Percentiles rank a stretch among this genome's conserved stretches.
Evolutionary conservation across 192 early-diverging fungal species (phyloP).

Genomic region (Backusella westeae): DNA sequence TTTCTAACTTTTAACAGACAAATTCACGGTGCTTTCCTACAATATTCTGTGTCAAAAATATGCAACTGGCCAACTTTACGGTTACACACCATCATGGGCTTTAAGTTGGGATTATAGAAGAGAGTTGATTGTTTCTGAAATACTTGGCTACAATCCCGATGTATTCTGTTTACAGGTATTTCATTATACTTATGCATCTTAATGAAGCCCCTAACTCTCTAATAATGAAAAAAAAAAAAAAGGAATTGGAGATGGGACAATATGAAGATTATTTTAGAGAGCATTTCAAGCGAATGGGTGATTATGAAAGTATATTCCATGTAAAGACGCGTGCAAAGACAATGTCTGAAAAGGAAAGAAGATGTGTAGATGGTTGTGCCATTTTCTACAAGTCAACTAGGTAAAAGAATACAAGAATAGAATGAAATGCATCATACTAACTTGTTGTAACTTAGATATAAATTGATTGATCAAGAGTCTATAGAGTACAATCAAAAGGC

Average conservation of each 20-base stretch:
- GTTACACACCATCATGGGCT: conserved; percentile 95
- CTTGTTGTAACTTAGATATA: conserved; percentile 54
- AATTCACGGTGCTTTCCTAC: conserved; percentile 88
- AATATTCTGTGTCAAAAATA: conserved; percentile 91
- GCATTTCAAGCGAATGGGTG: conserved; percentile 63
- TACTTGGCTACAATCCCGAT: conserved; percentile 84
- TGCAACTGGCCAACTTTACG: conserved; percentile 83
- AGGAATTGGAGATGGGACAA: conserved; percentile 88
- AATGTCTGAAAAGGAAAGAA: conserved; percentile 87
- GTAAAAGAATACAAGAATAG: conserved; percentile 34
- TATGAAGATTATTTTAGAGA: conserved; percentile 88
- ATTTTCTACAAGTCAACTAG: conserved; percentile 88
- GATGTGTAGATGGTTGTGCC: conserved; percentile 92
- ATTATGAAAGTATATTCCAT: conserved; percentile 91
- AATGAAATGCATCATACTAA: no score
- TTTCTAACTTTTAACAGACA: conserved; percentile 51
- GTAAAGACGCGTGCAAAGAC: conserved; percentile 94
- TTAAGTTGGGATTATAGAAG: conserved; percentile 92
- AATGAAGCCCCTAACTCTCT: background rate
- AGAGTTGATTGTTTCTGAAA: conserved; percentile 83
- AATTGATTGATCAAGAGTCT: conserved; percentile 76
- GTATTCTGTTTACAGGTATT: conserved; percentile 88
- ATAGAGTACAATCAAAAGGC: conserved; percentile 96
- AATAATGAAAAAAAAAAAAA: background rate
- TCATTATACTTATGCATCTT: background rate